Percentiles rank a stretch among this genome's conserved stretches.
Conservation (phyloP, 2,329 filamentous ascomycete species). For the Clarireedia paspali region DNA sequence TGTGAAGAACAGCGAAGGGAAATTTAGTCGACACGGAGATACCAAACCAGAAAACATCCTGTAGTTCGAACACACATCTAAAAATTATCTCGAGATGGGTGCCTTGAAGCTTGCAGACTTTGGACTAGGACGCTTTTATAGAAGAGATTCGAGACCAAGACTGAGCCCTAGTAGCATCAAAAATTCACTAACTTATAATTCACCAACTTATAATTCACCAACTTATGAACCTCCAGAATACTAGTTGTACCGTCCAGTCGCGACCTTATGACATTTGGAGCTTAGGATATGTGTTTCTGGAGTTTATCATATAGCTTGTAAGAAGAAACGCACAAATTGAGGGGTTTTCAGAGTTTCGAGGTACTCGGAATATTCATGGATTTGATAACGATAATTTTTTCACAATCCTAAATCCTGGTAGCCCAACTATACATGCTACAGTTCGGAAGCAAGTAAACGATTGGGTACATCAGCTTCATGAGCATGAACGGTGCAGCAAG, state of each 20-base stretch:
- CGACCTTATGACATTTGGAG: conserved; percentile 33
- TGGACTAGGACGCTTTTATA: conserved; percentile 27
- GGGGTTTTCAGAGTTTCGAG: conserved; percentile 11
- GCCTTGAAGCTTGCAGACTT: conserved; percentile 19
- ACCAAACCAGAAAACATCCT: conserved; percentile 22
- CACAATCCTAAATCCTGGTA: conserved; percentile 8
- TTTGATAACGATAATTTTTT: conserved; percentile 21
- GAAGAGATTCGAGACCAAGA: conserved; percentile 27
- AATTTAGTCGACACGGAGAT: conserved; percentile 26
- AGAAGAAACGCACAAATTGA: conserved; percentile 17
- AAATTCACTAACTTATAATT: conserved; percentile 28
- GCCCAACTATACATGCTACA: not conserved
- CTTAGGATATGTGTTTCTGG: conserved; percentile 32
- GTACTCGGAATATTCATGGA: not conserved
- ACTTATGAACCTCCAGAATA: conserved; percentile 36
- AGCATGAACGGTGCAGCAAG: conserved; percentile 11
- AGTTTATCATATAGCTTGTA: conserved; percentile 32
- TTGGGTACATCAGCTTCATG: conserved; percentile 11
- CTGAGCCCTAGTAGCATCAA: conserved; percentile 13
- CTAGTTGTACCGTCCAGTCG: conserved; percentile 23
- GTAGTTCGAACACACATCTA: conserved; percentile 23
- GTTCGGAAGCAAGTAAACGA: conserved; percentile 7
- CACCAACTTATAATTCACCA: conserved; percentile 29
- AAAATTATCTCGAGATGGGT: conserved; percentile 14
- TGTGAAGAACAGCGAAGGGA: conserved; percentile 12